Conservation (phyloP, 352 stramenopile genomes). For the Pythium aristosporum region DNA sequence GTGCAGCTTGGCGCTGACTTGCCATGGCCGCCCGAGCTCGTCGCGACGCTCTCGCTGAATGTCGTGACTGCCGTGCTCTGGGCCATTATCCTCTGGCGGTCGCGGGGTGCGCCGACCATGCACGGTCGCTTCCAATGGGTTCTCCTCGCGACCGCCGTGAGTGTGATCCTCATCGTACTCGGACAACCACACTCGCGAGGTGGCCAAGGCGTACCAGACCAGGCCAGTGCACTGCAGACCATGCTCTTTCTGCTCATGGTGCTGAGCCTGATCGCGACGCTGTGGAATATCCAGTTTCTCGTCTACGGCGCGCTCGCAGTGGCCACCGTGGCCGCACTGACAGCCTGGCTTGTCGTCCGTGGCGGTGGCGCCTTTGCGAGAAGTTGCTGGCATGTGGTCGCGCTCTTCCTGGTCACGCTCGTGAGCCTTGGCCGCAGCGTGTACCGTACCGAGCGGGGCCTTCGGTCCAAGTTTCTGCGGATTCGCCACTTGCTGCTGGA, state of each 20-base stretch:
- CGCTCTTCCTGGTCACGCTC: slow-evolving; percentile 41
- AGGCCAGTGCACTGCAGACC: slow-evolving; percentile 40
- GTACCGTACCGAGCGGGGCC: slow-evolving; percentile 39
- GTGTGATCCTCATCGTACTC: slow-evolving; percentile 42
- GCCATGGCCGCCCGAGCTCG: slow-evolving; percentile 31
- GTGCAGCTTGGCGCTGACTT: slow-evolving; percentile 6
- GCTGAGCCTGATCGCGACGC: slow-evolving; percentile 44
- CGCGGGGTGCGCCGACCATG: slow-evolving; percentile 21
- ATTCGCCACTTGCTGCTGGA: slow-evolving; percentile 62
- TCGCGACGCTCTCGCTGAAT: slow-evolving; percentile 24
- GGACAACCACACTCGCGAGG: slow-evolving; percentile 24
- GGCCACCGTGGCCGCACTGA: slow-evolving; percentile 29
- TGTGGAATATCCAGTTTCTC: slow-evolving; percentile 62
- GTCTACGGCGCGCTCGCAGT: slow-evolving; percentile 33
- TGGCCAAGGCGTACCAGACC: no score
- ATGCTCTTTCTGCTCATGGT: slow-evolving; percentile 55
- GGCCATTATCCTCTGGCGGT: slow-evolving; percentile 28
- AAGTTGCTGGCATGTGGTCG: slow-evolving; percentile 50
- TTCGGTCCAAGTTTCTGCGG: slow-evolving; percentile 52
- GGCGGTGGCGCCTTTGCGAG: slow-evolving; percentile 25
- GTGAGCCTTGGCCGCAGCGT: slow-evolving; percentile 38
- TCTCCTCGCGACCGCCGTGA: slow-evolving; percentile 32
- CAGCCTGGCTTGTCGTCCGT: slow-evolving; percentile 32
- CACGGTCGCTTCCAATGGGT: slow-evolving; percentile 37
- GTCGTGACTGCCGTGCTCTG: slow-evolving; percentile 5